Evolutionary conservation across 1,284 basidiomycete genomes (phyloP).

Genomic region (Sporisorium reilianum): DNA sequence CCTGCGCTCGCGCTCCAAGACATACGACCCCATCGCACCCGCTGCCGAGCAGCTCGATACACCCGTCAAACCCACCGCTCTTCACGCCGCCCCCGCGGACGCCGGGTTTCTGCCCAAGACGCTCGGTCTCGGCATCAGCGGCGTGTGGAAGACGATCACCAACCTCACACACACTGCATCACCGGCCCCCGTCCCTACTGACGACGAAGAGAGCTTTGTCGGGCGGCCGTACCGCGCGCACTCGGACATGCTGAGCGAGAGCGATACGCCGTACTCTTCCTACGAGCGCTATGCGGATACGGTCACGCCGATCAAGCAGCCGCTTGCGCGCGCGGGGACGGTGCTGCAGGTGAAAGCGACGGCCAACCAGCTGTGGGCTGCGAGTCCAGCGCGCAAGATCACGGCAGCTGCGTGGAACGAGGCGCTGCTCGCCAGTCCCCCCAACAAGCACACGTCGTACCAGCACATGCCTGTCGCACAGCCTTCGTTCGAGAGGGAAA

Average conservation of each 20-base stretch:
- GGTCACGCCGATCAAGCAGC: conserved; percentile 15
- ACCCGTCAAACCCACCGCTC: conserved; percentile 15
- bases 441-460: conserved; percentile 19
- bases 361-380: conserved; percentile 30
- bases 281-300: background rate
- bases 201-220: conserved; percentile 38
- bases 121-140: conserved; percentile 33
- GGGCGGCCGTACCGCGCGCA: conserved; percentile 11
- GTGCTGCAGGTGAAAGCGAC: conserved; percentile 31
- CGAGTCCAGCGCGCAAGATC: conserved; percentile 14
- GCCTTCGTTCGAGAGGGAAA: background rate
- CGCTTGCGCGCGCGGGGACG: conserved; percentile 12
- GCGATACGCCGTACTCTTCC: conserved; percentile 28
- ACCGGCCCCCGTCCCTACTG: background rate
- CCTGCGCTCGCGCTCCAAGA: conserved; percentile 34
- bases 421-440: conserved; percentile 30
- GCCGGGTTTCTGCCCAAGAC: conserved; percentile 1
- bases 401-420: conserved; percentile 26
- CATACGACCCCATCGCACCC: conserved; percentile 21
- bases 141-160: conserved; percentile 39
- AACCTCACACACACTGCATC: conserved; percentile 7
- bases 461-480: background rate
- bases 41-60: conserved; percentile 13
- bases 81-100: background rate
- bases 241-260: conserved; percentile 32